phyloP scores from a whole-genome alignment of 345 rosid genomes.

The Brassica juncea region DNA sequence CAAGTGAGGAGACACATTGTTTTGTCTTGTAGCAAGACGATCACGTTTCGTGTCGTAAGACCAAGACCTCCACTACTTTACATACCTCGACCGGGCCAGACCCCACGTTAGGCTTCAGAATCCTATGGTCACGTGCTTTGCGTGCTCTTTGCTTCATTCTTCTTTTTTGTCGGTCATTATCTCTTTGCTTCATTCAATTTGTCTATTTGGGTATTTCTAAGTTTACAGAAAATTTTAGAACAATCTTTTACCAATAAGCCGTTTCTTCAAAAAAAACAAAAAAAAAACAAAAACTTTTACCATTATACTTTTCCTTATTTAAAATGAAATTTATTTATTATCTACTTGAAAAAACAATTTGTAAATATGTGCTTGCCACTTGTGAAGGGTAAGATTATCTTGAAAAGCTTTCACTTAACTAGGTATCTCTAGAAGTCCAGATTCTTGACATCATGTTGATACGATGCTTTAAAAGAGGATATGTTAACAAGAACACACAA shows the following conservation, averaged over 20 bases:
- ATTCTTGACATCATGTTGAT: slow-evolving; percentile 1
- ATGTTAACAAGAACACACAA: background rate
- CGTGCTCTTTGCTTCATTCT: background rate
- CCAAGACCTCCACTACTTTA: slow-evolving; percentile 32
- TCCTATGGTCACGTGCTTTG: slow-evolving; percentile 24
- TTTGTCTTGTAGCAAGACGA: background rate
- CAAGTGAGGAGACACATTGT: background rate
- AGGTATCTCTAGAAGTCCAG: background rate
- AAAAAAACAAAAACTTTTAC: too few species aligned
- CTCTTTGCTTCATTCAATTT: background rate
- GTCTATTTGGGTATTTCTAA: background rate
- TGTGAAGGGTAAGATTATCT: background rate
- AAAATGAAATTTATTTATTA: background rate
- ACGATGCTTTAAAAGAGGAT: background rate
- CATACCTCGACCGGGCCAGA: slow-evolving; percentile 34
- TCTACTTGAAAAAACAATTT: background rate
- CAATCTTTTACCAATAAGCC: background rate
- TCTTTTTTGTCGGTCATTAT: too few species aligned
- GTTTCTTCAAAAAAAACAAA: background rate
- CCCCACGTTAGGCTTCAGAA: slow-evolving; percentile 7
- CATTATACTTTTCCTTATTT: background rate
- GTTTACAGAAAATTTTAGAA: background rate
- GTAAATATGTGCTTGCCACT: background rate
- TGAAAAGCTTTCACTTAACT: slow-evolving; percentile 10
- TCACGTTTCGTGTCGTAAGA: slow-evolving; percentile 35